phyloP scores from a whole-genome alignment of 2,329 filamentous ascomycete species.

The Aspergillus texensis region DNA sequence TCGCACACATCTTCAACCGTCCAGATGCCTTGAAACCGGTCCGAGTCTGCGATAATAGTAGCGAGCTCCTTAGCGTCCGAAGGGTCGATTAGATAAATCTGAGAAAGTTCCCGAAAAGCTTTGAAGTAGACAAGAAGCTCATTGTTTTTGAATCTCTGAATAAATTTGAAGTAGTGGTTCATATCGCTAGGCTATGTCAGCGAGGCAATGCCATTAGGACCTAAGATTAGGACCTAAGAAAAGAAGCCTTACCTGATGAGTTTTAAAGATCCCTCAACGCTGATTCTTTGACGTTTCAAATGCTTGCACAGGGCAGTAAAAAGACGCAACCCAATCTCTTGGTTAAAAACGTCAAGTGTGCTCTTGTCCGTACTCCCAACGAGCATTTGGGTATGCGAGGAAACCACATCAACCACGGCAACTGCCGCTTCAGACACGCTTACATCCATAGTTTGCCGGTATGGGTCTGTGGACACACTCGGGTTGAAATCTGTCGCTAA shows the following conservation, averaged over 20 bases:
- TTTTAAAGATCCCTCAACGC: conserved; percentile 83
- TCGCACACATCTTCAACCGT: conserved; percentile 96
- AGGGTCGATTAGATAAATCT: conserved; percentile 91
- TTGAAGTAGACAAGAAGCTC: conserved; percentile 88
- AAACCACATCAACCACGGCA: conserved; percentile 81
- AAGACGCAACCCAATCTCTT: conserved; percentile 90
- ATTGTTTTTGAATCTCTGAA: conserved; percentile 77
- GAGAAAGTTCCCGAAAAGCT: conserved; percentile 85
- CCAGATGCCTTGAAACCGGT: conserved; percentile 89
- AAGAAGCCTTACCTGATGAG: conserved; percentile 67
- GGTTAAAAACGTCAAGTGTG: conserved; percentile 97
- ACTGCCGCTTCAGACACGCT: conserved; percentile 78
- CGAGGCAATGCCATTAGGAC: not conserved
- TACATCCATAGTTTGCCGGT: conserved; percentile 39
- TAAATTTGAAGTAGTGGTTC: conserved; percentile 87
- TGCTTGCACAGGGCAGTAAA: conserved; percentile 96
- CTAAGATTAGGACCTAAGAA: not conserved
- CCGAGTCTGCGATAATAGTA: conserved; percentile 86
- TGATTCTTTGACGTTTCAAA: conserved; percentile 91
- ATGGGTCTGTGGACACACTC: conserved; percentile 38
- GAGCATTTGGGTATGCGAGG: conserved; percentile 88
- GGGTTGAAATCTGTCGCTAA: conserved; percentile 89
- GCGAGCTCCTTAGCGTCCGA: conserved; percentile 92
- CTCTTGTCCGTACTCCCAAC: conserved; percentile 95
- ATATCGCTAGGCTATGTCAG: conserved; percentile 67